Base-by-base conservation (phyloP, 306 rosid species). In the Fragaria ananassa region DNA sequence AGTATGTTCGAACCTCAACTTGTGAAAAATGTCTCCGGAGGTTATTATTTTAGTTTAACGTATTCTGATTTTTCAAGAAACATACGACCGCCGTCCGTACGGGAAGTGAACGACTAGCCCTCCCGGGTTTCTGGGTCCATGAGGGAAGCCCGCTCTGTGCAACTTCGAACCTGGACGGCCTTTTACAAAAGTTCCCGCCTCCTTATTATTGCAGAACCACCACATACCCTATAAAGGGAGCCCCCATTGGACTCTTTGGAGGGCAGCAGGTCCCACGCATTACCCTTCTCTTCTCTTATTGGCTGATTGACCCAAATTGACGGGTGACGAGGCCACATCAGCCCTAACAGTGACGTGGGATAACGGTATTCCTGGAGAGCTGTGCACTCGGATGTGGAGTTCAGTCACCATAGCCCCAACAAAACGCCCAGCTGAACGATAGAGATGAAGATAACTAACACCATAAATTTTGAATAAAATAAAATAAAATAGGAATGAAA, bases 21-120 rank as follows among this genome's bases (percentile, higher is more conserved):
- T 5, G 41, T 37, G 41, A 37, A 37, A 37, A 37, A 37, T 37
- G 5, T 37, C 0, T 0, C 4, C 4, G 0, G 6, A 35, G 6
- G 3, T 29, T 29, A 31, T 31, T 3, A 31, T 0, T 31, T 31
- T 31, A 31, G 35, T 31, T 31, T 31, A 31, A 37, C 41, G 5
- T 37, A 13, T 47, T 6, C 44, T 8, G 0, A 41, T 41, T 21
- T 41, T 21, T 60, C 9, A 6, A 27, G 5, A 5, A 60, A 61
- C 19, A 61, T 4, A 13, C 44, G 5, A 64, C 50, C 49, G 17
- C 50, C 44, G 71, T 27, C 78, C 82, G 84, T 87, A 89, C 85
- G 64, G 25, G 50, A 68, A 76, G 82, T 31, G 39, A 71, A 45
- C 44, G 44, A 66, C 2, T 67, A 31, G 35, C 10, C 34, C 54